These are phyloP conservation scores for Aspergillaceae sp. DNA, from an alignment of 2,329 filamentous ascomycete genomes.

Conservation along the genomic window DNA sequence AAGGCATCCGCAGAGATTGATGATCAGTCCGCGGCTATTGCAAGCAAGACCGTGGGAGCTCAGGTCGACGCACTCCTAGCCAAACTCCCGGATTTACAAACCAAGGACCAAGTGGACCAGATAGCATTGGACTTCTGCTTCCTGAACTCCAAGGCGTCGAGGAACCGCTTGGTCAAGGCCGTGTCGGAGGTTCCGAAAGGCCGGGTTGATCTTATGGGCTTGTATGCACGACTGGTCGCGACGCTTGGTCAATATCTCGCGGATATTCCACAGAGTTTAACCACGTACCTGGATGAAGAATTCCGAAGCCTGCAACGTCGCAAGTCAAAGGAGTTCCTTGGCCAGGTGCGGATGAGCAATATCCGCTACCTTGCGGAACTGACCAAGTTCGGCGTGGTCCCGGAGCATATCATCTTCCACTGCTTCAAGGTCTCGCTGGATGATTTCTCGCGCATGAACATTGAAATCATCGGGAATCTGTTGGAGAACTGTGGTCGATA, in stretches of 20 bases:
- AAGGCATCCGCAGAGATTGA: slow-evolving; percentile 54
- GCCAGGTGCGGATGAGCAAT: slow-evolving; percentile 85
- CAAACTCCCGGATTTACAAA: slow-evolving; percentile 81
- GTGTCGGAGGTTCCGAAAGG: slow-evolving; percentile 93
- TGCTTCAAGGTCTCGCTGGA: slow-evolving; percentile 96
- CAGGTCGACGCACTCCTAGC: slow-evolving; percentile 88
- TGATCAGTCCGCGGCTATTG: slow-evolving; percentile 86
- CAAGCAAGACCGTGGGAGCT: slow-evolving; percentile 93
- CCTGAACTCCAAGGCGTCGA: slow-evolving; percentile 93
- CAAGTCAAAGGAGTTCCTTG: slow-evolving; percentile 95
- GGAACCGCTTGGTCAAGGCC: slow-evolving; percentile 86
- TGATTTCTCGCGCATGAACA: slow-evolving; percentile 97
- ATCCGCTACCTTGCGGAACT: slow-evolving; percentile 96
- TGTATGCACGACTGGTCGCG: slow-evolving; percentile 86
- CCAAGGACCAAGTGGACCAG: slow-evolving; percentile 85
- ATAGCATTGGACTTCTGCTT: slow-evolving; percentile 96
- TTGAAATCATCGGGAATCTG: slow-evolving; percentile 94
- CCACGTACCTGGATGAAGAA: slow-evolving; percentile 88
- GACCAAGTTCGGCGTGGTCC: slow-evolving; percentile 96
- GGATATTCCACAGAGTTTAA: slow-evolving; percentile 84
- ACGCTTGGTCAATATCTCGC: slow-evolving; percentile 90
- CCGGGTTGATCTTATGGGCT: slow-evolving; percentile 78
- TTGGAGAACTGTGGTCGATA: slow-evolving; percentile 96
- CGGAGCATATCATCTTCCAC: slow-evolving; percentile 97
- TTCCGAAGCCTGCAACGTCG: slow-evolving; percentile 93